Evolutionary conservation across 768 basidiomycete species (phyloP).

Genomic region (Tulasnella sp.): DNA sequence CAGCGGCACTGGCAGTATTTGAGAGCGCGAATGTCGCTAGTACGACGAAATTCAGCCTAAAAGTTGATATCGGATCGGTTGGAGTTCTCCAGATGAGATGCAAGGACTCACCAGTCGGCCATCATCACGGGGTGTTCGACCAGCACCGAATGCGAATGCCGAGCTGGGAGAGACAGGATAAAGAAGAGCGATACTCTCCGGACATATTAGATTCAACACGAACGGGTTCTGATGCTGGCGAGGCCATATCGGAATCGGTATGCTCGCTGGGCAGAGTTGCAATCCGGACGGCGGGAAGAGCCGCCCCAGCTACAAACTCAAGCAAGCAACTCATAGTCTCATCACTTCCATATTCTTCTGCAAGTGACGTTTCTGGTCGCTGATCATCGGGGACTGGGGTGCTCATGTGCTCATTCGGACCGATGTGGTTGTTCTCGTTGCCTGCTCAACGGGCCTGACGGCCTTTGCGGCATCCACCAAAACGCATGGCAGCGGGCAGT

Average conservation of each 20-base stretch:
- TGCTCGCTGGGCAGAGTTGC: background rate
- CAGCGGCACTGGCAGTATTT: background rate
- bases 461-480: background rate
- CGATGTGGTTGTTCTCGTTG: conserved; percentile 6
- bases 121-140: background rate
- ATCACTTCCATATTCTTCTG: background rate
- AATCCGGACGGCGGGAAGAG: background rate
- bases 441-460: conserved; percentile 14
- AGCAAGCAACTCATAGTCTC: background rate
- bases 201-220: background rate
- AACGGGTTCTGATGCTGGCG: background rate
- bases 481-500: conserved; percentile 5
- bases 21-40: background rate
- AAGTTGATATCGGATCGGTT: background rate
- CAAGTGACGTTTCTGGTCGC: conserved; percentile 3
- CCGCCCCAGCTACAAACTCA: background rate
- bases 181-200: background rate
- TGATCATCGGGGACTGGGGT: background rate
- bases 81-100: conserved; percentile 1
- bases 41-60: background rate
- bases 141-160: background rate
- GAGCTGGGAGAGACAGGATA: background rate
- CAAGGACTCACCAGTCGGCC: background rate
- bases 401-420: background rate
- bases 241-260: background rate